phyloP scores from a whole-genome alignment of 1,284 basidiomycete genomes.

The Entoloma clypeatum region DNA sequence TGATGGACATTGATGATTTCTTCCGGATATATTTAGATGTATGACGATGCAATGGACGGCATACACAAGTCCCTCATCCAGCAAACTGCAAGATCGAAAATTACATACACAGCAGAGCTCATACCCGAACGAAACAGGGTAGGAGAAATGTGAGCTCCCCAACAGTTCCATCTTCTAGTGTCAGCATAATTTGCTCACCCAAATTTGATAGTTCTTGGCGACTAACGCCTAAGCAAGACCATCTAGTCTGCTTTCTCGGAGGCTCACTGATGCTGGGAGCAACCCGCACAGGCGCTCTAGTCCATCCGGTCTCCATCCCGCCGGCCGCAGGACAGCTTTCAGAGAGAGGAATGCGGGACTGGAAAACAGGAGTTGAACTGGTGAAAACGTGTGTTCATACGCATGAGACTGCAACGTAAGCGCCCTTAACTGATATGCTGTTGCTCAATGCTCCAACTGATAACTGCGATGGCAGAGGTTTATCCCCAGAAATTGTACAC shows the following conservation, averaged over 20 bases:
- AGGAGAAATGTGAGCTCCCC: slow-evolving; percentile 46
- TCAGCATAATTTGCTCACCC: neutral
- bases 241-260: slow-evolving; percentile 93
- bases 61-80: slow-evolving; percentile 77
- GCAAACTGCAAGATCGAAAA: slow-evolving; percentile 50
- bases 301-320: slow-evolving; percentile 51
- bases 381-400: slow-evolving; percentile 87
- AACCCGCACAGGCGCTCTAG: slow-evolving; percentile 58
- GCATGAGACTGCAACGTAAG: slow-evolving; percentile 81
- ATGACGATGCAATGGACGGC: slow-evolving; percentile 55
- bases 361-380: slow-evolving; percentile 77
- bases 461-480: slow-evolving; percentile 47
- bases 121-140: slow-evolving; percentile 46
- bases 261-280: slow-evolving; percentile 91
- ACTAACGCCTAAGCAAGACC: slow-evolving; percentile 86
- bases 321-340: slow-evolving; percentile 57
- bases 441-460: slow-evolving; percentile 6
- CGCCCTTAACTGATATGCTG: neutral
- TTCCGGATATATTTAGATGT: slow-evolving; percentile 72
- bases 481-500: slow-evolving; percentile 82
- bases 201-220: slow-evolving; percentile 44
- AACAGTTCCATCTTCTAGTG: neutral
- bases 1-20: no score
- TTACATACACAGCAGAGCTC: slow-evolving; percentile 85
- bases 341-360: slow-evolving; percentile 65